Percentiles rank a stretch among this genome's conserved stretches.
Conservation (phyloP, 495 filamentous ascomycete genomes). For the Neurospora intermedia region DNA sequence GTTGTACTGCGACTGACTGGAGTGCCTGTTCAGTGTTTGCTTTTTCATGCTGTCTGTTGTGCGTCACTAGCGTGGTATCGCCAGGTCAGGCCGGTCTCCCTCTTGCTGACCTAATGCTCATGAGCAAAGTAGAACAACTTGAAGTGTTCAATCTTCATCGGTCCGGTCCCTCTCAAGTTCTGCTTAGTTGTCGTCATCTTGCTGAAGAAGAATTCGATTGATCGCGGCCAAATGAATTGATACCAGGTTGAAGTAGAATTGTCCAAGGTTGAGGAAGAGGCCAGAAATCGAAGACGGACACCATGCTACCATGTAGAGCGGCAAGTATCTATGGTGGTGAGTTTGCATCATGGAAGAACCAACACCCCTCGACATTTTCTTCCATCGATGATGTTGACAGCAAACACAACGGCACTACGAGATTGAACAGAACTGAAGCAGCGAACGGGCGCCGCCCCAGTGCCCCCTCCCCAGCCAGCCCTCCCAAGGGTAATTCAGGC, state of each 20-base stretch:
- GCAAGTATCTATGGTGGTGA: background rate
- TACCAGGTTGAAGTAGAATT: background rate
- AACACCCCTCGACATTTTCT: background rate
- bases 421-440: background rate
- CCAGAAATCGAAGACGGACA: background rate
- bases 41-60: background rate
- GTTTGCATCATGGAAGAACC: background rate
- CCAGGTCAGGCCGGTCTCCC: background rate
- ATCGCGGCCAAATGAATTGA: background rate
- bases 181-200: background rate
- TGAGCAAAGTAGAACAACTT: background rate
- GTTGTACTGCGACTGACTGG: background rate
- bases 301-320: background rate
- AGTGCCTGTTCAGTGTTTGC: background rate
- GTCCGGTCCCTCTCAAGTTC: background rate
- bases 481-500: background rate
- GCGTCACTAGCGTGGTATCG: background rate
- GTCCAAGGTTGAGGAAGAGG: background rate
- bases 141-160: background rate
- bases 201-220: background rate
- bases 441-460: background rate
- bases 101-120: background rate
- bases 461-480: background rate
- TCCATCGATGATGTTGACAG: background rate
- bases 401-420: background rate